phyloP scores from a whole-genome alignment of 1,139 yeast species.

The Candida sp. region DNA sequence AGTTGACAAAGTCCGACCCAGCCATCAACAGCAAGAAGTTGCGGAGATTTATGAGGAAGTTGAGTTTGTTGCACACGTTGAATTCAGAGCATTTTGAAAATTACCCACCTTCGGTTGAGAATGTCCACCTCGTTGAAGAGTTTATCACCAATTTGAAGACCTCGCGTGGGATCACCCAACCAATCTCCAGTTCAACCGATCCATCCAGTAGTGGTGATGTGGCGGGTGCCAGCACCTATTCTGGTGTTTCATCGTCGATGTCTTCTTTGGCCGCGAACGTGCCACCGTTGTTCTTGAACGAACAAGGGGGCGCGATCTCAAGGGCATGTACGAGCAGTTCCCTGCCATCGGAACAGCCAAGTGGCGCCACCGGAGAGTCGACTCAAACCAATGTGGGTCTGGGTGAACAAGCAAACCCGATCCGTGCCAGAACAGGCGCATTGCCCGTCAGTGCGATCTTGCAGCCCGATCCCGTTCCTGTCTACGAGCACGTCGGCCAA shows the following conservation, averaged over 20 bases:
- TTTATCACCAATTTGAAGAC: slow-evolving; percentile 8
- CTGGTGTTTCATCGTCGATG: slow-evolving; percentile 9
- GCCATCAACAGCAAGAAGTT: slow-evolving; percentile 13
- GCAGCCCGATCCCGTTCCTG: too few relatives aligned
- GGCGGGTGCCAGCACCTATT: slow-evolving; percentile 2
- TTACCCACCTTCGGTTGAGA: slow-evolving; percentile 8
- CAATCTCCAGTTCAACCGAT: neutral
- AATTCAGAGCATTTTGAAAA: slow-evolving; percentile 12
- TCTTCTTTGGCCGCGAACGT: slow-evolving; percentile 8
- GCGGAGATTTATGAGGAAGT: slow-evolving; percentile 31
- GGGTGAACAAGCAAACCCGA: too few relatives aligned
- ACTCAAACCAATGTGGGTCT: neutral
- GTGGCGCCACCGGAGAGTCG: slow-evolving; percentile 13
- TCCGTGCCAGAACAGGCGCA: too few relatives aligned
- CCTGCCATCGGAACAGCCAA: slow-evolving; percentile 32
- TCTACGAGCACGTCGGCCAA: too few relatives aligned
- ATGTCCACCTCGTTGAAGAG: slow-evolving; percentile 12
- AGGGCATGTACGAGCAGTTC: neutral
- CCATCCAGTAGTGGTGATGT: slow-evolving; percentile 8
- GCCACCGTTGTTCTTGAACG: slow-evolving; percentile 7
- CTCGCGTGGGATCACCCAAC: neutral
- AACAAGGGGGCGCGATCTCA: neutral
- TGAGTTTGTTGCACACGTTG: slow-evolving; percentile 32
- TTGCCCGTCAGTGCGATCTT: too few relatives aligned
- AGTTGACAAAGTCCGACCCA: slow-evolving; percentile 11